phyloP scores from a whole-genome alignment of 2,329 filamentous ascomycete species.

The Neonectria magnoliae region DNA sequence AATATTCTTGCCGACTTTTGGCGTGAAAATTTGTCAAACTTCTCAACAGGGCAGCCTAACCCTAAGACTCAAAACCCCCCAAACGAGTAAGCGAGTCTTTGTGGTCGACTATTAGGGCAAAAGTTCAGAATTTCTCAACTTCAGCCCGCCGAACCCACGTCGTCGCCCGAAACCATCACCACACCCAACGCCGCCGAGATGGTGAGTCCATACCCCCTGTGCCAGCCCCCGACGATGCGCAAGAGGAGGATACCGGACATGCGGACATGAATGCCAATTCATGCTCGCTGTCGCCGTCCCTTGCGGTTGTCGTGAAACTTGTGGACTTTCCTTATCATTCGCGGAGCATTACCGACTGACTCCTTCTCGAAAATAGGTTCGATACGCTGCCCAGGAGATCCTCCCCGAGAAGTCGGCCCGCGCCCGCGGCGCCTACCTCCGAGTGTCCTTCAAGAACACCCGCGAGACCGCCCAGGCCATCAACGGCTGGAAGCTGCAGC shows the following conservation, averaged over 20 bases:
- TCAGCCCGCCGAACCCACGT: slow-evolving; percentile 60
- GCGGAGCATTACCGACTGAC: slow-evolving; percentile 36
- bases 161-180: slow-evolving; percentile 63
- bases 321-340: not conserved
- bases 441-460: slow-evolving; percentile 99
- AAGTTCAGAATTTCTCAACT: slow-evolving; percentile 60
- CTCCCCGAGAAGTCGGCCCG: slow-evolving; percentile 92
- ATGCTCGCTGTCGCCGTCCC: not conserved
- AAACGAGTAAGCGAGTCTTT: slow-evolving; percentile 58
- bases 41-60: slow-evolving; percentile 51
- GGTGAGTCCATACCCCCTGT: slow-evolving; percentile 56
- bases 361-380: slow-evolving; percentile 69
- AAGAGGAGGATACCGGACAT: slow-evolving; percentile 32
- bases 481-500: slow-evolving; percentile 98
- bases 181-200: slow-evolving; percentile 65
- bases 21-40: slow-evolving; percentile 4
- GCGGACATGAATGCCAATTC: slow-evolving; percentile 12
- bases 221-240: slow-evolving; percentile 29
- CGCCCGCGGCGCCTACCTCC: slow-evolving; percentile 97
- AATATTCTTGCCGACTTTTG: slow-evolving; percentile 24
- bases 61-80: slow-evolving; percentile 49
- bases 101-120: slow-evolving; percentile 52
- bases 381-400: slow-evolving; percentile 94
- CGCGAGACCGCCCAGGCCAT: slow-evolving; percentile 99
- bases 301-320: slow-evolving; percentile 6